Evolutionary conservation across 148 eudicot genomes (phyloP).

Genomic region (Chenopodium quinoa): DNA sequence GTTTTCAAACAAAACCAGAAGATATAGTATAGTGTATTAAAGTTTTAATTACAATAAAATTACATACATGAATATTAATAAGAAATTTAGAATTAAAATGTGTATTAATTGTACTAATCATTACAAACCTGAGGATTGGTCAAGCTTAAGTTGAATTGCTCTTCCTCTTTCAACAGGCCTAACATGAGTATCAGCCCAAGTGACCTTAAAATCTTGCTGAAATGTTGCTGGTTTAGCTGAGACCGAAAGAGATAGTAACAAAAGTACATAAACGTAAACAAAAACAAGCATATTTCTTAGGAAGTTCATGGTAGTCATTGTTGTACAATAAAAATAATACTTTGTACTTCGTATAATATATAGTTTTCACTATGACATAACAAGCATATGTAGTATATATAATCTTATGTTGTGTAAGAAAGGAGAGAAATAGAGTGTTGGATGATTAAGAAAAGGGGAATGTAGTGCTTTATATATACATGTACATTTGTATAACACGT

Average conservation of each 20-base stretch:
- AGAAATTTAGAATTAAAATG: too few relatives aligned
- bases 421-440: neutral
- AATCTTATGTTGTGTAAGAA: neutral
- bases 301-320: neutral
- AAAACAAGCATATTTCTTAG: neutral
- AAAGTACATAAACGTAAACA: neutral
- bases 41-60: too few relatives aligned
- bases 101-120: too few relatives aligned
- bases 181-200: slow-evolving; percentile 74
- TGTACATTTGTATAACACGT: neutral
- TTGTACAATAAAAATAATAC: too few relatives aligned
- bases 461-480: neutral
- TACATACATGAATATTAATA: too few relatives aligned
- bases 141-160: slow-evolving; percentile 76
- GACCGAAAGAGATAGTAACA: slow-evolving; percentile 1
- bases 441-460: neutral
- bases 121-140: slow-evolving; percentile 60
- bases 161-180: slow-evolving; percentile 61
- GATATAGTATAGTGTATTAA: too few relatives aligned
- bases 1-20: neutral
- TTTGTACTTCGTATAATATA: neutral
- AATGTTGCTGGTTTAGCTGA: slow-evolving; percentile 65
- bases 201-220: slow-evolving; percentile 56
- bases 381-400: neutral
- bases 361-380: neutral